Evolutionary conservation across 2,329 filamentous ascomycete genomes (phyloP).

Genomic region (Aspergillus tamarii): DNA sequence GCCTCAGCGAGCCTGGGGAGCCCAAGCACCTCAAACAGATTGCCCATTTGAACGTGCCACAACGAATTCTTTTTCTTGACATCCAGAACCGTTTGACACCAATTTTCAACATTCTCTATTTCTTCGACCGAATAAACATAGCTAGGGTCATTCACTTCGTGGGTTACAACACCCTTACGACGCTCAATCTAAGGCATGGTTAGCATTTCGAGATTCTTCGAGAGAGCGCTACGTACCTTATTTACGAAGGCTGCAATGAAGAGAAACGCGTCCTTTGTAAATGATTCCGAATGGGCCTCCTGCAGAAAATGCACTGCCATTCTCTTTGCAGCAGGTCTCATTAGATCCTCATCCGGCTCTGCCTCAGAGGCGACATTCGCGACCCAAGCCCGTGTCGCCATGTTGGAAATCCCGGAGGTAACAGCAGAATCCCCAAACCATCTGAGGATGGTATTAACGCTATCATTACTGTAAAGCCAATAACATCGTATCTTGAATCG

Average conservation of each 20-base stretch:
- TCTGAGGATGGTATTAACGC: slow-evolving; percentile 17
- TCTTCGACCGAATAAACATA: slow-evolving; percentile 9
- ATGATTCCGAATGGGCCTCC: slow-evolving; percentile 10
- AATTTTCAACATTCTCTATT: slow-evolving; percentile 19
- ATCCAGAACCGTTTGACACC: slow-evolving; percentile 11
- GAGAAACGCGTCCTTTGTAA: slow-evolving; percentile 18
- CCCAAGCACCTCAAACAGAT: slow-evolving; percentile 20
- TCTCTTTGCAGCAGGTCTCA: slow-evolving; percentile 23
- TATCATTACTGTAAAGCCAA: slow-evolving; percentile 24
- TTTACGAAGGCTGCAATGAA: slow-evolving; percentile 17
- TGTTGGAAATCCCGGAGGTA: slow-evolving; percentile 20
- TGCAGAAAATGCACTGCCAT: slow-evolving; percentile 29
- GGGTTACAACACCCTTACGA: neutral
- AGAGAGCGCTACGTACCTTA: slow-evolving; percentile 12
- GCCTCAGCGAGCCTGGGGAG: slow-evolving; percentile 16
- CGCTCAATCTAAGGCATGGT: neutral
- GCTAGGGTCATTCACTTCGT: neutral
- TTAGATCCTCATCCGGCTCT: slow-evolving; percentile 23
- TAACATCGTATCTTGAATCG: slow-evolving; percentile 18
- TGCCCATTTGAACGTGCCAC: slow-evolving; percentile 29
- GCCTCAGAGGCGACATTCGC: slow-evolving; percentile 18
- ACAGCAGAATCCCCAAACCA: slow-evolving; percentile 30
- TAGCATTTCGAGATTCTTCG: neutral
- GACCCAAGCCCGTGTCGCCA: slow-evolving; percentile 23
- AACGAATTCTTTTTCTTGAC: slow-evolving; percentile 15